Evolutionary conservation across 75 land plant genomes (phyloP).

Genomic region (Pseudotsuga menziesii): DNA sequence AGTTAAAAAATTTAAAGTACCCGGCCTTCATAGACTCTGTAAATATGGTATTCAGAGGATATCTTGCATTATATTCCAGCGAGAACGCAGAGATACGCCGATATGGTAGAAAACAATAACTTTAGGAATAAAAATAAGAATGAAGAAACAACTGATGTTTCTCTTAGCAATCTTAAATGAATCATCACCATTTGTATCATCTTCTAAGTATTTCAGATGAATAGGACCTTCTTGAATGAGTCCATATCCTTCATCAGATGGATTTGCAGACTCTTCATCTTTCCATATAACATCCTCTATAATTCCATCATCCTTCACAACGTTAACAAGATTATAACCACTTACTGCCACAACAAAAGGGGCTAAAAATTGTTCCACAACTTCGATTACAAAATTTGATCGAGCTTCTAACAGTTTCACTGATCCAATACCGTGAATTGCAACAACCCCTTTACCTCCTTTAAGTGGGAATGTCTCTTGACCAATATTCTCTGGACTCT

Average conservation of each 20-base stretch:
- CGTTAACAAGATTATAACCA: slow-evolving; percentile 50
- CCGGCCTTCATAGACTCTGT: no score
- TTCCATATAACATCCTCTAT: slow-evolving; percentile 51
- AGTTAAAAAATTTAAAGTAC: no score
- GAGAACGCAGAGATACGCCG: no score
- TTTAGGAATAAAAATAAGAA: slow-evolving; percentile 85
- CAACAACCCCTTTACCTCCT: slow-evolving; percentile 62
- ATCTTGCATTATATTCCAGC: no score
- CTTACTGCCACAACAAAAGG: slow-evolving; percentile 70
- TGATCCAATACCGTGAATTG: slow-evolving; percentile 67
- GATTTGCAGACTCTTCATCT: slow-evolving; percentile 18
- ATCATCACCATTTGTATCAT: slow-evolving; percentile 22
- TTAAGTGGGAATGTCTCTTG: slow-evolving; percentile 61
- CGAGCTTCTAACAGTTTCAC: slow-evolving; percentile 84
- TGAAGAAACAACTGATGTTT: slow-evolving; percentile 48
- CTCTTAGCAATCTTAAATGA: slow-evolving; percentile 12
- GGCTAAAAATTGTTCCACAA: slow-evolving; percentile 54
- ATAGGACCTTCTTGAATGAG: slow-evolving; percentile 19
- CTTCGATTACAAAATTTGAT: slow-evolving; percentile 40
- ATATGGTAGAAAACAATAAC: no score
- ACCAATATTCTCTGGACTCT: slow-evolving; percentile 55
- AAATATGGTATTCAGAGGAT: no score
- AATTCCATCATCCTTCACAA: slow-evolving; percentile 43
- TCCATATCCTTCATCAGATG: slow-evolving; percentile 10
- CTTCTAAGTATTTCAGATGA: slow-evolving; percentile 33